These are phyloP conservation scores for Fusarium protoensiforme DNA, from an alignment of 2,329 filamentous ascomycete genomes.

Conservation along the genomic window DNA sequence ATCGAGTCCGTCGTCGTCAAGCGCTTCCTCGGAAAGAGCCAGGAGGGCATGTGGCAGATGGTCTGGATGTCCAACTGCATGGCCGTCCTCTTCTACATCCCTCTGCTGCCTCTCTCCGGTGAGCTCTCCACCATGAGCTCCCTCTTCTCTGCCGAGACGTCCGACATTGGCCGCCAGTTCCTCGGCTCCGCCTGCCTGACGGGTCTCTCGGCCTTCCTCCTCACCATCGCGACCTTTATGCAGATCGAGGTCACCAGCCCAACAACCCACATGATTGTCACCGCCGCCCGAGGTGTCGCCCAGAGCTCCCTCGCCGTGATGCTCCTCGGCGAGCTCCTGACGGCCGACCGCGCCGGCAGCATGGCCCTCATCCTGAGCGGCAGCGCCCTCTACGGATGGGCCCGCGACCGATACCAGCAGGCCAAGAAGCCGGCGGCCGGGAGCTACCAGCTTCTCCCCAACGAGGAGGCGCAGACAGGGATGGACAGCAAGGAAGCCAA, in stretches of 20 bases:
- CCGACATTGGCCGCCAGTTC: slow-evolving; percentile 34
- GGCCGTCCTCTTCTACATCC: slow-evolving; percentile 40
- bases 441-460: slow-evolving; percentile 38
- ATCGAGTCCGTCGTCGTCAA: slow-evolving; percentile 43
- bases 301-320: slow-evolving; percentile 41
- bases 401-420: slow-evolving; percentile 39
- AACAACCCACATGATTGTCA: slow-evolving; percentile 44
- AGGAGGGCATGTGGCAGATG: slow-evolving; percentile 44
- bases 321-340: slow-evolving; percentile 39
- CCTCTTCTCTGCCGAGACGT: slow-evolving; percentile 30
- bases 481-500: slow-evolving; percentile 31
- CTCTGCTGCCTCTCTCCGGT: slow-evolving; percentile 40
- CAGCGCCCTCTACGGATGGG: slow-evolving; percentile 42
- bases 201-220: slow-evolving; percentile 40
- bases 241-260: slow-evolving; percentile 43
- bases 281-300: slow-evolving; percentile 40
- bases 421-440: slow-evolving; percentile 36
- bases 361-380: slow-evolving; percentile 41
- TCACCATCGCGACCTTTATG: slow-evolving; percentile 43
- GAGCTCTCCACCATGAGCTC: slow-evolving; percentile 34
- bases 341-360: slow-evolving; percentile 41
- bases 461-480: slow-evolving; percentile 30
- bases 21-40: slow-evolving; percentile 40
- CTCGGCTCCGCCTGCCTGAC: slow-evolving; percentile 37
- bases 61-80: slow-evolving; percentile 44